Evolutionary conservation across 768 basidiomycete species (phyloP).

Genomic region (Termitomyces sp.): DNA sequence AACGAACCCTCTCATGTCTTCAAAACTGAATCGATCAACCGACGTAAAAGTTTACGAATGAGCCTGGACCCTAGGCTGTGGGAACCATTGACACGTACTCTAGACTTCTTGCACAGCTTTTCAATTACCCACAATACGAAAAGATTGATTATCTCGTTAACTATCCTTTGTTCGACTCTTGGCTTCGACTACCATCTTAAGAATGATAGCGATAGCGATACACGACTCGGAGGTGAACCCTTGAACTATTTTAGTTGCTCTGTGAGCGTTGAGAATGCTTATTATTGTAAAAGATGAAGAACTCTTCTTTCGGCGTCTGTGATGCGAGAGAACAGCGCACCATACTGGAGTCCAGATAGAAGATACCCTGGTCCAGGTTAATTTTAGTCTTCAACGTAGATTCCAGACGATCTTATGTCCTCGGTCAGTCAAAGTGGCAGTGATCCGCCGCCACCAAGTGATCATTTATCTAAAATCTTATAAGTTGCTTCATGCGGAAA

Average conservation of each 20-base stretch:
- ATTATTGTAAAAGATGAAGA: not conserved
- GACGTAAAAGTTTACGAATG: too few relatives aligned
- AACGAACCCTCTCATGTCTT: not conserved
- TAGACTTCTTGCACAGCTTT: too few relatives aligned
- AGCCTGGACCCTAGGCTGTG: too few relatives aligned
- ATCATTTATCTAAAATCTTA: too few relatives aligned
- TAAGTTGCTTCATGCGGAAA: too few relatives aligned
- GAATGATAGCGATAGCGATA: not conserved
- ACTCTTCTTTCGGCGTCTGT: not conserved
- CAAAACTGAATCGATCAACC: conserved; percentile 1
- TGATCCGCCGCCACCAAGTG: too few relatives aligned
- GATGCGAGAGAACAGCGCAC: not conserved
- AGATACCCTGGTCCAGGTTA: not conserved
- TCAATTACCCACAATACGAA: too few relatives aligned
- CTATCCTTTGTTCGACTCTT: not conserved
- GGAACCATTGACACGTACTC: too few relatives aligned
- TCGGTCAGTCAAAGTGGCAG: too few relatives aligned
- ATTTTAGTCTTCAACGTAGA: not conserved
- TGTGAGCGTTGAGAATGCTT: not conserved
- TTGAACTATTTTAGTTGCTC: not conserved
- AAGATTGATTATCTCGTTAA: not conserved
- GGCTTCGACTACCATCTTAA: not conserved
- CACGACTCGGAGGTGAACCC: not conserved
- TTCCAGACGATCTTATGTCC: not conserved
- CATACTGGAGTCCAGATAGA: too few relatives aligned